Conservation (phyloP, 495 filamentous ascomycete species). For the Tuber magnatum region DNA sequence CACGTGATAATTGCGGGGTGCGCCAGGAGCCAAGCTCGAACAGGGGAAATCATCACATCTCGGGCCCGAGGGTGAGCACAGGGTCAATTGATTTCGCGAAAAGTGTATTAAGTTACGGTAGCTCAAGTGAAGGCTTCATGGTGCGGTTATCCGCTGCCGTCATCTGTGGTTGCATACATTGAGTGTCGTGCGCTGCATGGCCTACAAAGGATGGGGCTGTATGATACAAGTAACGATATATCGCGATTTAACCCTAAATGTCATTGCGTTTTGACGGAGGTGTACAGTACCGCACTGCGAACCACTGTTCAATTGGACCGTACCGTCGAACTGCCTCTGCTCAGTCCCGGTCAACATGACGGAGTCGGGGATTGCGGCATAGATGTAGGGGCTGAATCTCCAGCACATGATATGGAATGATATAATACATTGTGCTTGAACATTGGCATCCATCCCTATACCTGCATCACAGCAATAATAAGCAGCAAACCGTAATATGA, state of each 20-base stretch:
- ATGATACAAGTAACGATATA: neutral
- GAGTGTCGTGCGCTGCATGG: neutral
- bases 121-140: neutral
- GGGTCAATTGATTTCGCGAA: neutral
- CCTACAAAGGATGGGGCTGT: neutral
- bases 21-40: neutral
- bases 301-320: neutral
- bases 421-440: neutral
- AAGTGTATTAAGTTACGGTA: neutral
- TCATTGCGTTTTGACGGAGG: neutral
- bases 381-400: neutral
- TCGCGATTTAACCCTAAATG: neutral
- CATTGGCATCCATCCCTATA: neutral
- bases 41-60: conserved; percentile 1
- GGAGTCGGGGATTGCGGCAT: neutral
- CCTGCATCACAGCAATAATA: no score
- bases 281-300: no score
- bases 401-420: neutral
- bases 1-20: conserved; percentile 1
- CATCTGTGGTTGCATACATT: neutral
- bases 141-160: neutral
- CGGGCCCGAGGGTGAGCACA: neutral
- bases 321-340: neutral
- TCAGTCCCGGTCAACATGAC: neutral
- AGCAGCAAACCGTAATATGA: neutral